These are phyloP conservation scores for Annulohypoxylon nitens DNA, from an alignment of 495 filamentous ascomycete genomes.

Conservation along the genomic window DNA sequence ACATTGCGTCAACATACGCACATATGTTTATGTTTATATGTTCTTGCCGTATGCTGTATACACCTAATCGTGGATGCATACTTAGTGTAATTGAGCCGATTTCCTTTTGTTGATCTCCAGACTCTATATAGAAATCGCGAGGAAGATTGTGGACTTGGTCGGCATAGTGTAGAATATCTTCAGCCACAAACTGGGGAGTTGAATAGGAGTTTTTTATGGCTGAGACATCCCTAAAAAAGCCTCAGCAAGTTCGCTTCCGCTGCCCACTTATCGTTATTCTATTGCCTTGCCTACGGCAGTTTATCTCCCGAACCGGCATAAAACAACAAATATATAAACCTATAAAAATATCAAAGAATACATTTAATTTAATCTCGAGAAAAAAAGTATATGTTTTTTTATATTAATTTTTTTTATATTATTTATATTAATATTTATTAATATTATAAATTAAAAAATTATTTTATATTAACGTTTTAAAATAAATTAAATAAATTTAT, in stretches of 20 bases:
- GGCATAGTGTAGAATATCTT: background rate
- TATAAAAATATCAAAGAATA: too few species aligned
- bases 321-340: too few species aligned
- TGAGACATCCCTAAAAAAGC: background rate
- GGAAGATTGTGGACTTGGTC: too few species aligned
- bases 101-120: background rate
- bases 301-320: too few species aligned
- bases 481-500: too few species aligned
- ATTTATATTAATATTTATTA: too few species aligned
- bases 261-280: conserved; percentile 7
- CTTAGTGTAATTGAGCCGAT: background rate
- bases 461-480: too few species aligned
- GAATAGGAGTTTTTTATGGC: background rate
- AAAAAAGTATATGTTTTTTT: too few species aligned
- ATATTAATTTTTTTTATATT: too few species aligned
- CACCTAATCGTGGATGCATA: background rate
- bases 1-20: background rate
- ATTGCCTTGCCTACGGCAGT: conserved; percentile 8
- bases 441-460: too few species aligned
- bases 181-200: background rate
- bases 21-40: background rate
- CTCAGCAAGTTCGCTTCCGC: background rate
- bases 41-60: too few species aligned
- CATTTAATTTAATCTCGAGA: too few species aligned
- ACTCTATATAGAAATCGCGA: background rate